Percentiles rank a stretch among this genome's conserved stretches.
Conservation (phyloP, 805 yeast species). For the Yarrowia sp. region DNA sequence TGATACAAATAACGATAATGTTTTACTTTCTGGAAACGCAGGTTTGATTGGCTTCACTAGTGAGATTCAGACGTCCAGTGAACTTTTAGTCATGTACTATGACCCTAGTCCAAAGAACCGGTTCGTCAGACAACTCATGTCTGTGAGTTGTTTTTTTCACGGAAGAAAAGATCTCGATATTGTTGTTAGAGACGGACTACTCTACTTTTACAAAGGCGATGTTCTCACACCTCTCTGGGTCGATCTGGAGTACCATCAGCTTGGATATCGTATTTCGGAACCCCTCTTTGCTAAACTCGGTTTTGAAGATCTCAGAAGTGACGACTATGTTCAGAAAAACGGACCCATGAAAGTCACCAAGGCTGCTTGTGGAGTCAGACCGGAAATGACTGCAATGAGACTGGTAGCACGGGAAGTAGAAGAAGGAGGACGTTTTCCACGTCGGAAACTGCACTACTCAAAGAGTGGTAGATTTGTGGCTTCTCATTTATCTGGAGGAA, state of each 20-base stretch:
- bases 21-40: background rate
- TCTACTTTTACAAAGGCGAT: background rate
- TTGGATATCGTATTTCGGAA: background rate
- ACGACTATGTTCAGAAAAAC: background rate
- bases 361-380: background rate
- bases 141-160: background rate
- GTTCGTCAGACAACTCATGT: background rate
- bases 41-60: constrained; percentile 1
- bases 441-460: background rate
- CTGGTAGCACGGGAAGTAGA: background rate
- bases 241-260: background rate
- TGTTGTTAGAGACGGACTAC: background rate
- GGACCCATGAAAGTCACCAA: background rate
- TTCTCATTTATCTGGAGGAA: background rate
- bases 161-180: background rate
- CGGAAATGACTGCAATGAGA: background rate
- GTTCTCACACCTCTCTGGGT: background rate
- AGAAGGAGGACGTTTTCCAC: background rate
- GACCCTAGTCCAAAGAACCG: background rate
- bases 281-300: background rate
- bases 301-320: constrained; percentile 1
- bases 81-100: background rate
- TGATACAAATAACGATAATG: background rate
- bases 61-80: background rate
- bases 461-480: background rate